Base-by-base conservation (phyloP, 768 basidiomycete species). In the Suillus fuscotomentosus region DNA sequence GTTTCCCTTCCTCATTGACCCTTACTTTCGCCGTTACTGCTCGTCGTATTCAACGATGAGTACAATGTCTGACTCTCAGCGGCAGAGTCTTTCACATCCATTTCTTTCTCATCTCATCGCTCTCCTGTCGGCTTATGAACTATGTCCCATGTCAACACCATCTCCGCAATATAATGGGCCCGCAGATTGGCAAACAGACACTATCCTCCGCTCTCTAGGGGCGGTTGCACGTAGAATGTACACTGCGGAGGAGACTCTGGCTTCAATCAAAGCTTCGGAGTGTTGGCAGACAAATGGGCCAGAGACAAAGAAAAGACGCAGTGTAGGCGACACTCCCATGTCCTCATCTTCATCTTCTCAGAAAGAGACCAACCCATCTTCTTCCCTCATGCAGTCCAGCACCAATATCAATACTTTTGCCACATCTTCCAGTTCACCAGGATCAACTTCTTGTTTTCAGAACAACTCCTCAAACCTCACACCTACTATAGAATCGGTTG, bases 101-200 rank as follows among this genome's bases (percentile, higher is more conserved):
- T 86, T 86, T 68, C 66, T 84, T 51, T 78, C 82, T 1, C 84
- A 88, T 70, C 84, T 88, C 56, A 79, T 86, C 66, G 82, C 85
- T 27, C 73, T 87, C 9, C 77, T 88, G 36, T 87, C 87, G 20
- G 75, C 85, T 13, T 88, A 86, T 70, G 85, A 88, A 65, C 80
- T 83, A 55, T 83, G 84, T 56, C 83, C 84, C 24, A 71, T 76
- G 66, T 77, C 80, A 15, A 77, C 80, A n/a, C 83, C 86, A 47
- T 74, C 79, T 65, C 86, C 86, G 39, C 78, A 78, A 59, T 87
- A 86, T 72, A 77, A 82, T 70, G 88, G 87, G 1, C 84, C 84
- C 6, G 65, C 76, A 60, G 82, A 86, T 74, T 84, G 82, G 83
- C 83, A 86, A 69, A 87, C 84, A 24, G 84, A 87, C 62, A 78